Evolutionary conservation across 768 basidiomycete species (phyloP).

Genomic region (Tricholoma sp.): DNA sequence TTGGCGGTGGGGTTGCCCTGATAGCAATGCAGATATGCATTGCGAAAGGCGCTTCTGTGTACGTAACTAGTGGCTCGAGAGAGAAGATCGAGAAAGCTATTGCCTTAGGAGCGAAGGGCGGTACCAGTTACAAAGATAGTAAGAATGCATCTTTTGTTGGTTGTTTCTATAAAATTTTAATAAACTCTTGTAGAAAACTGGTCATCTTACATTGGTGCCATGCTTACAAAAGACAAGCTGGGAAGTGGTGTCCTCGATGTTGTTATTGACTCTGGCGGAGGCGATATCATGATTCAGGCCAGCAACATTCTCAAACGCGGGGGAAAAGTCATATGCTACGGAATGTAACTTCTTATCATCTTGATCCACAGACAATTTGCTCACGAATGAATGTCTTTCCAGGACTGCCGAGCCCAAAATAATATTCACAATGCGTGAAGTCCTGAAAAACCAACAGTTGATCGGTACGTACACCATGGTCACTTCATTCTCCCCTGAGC

Average conservation of each 20-base stretch:
- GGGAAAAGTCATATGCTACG: conserved; percentile 58
- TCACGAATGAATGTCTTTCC: conserved; percentile 5
- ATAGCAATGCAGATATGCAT: conserved; percentile 69
- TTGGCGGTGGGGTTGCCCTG: conserved; percentile 83
- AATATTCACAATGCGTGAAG: conserved; percentile 71
- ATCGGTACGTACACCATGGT: conserved; percentile 44
- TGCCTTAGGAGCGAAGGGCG: conserved; percentile 69
- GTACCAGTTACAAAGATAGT: conserved; percentile 69
- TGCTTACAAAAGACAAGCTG: conserved; percentile 31
- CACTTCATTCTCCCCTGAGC: neutral
- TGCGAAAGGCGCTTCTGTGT: conserved; percentile 74
- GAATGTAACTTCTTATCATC: conserved; percentile 42
- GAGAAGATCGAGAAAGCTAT: conserved; percentile 68
- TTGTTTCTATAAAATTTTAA: neutral
- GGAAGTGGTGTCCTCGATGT: conserved; percentile 40
- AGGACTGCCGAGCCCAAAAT: conserved; percentile 62
- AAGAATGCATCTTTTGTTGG: conserved; percentile 14
- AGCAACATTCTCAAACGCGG: conserved; percentile 49
- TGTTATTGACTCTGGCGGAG: conserved; percentile 69
- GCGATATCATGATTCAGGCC: conserved; percentile 51
- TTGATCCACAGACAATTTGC: neutral
- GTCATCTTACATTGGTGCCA: conserved; percentile 40
- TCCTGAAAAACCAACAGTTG: conserved; percentile 68
- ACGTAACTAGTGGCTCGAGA: conserved; percentile 67
- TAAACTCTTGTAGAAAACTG: conserved; percentile 36